Evolutionary conservation across 768 basidiomycete species (phyloP).

Genomic region (Podaxis rugospora): DNA sequence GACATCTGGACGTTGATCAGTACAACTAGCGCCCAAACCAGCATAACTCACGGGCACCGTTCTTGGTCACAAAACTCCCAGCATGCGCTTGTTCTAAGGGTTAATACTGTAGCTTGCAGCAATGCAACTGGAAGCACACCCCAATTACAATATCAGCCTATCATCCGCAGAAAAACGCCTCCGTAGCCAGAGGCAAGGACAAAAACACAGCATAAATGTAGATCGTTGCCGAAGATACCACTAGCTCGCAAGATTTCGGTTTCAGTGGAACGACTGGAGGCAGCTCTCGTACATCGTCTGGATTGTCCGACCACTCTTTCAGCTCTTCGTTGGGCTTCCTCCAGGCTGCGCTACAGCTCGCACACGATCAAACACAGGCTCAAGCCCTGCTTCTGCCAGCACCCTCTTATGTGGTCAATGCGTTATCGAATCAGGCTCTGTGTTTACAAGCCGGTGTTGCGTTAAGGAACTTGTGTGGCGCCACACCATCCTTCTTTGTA

Average conservation of each 20-base stretch:
- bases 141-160: neutral
- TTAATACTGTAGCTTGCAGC: neutral
- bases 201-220: neutral
- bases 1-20: neutral
- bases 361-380: conserved; percentile 24
- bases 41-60: neutral
- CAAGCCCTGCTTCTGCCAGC: conserved; percentile 51
- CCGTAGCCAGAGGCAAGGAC: neutral
- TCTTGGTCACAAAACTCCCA: neutral
- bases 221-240: conserved; percentile 38
- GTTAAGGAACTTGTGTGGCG: conserved; percentile 83
- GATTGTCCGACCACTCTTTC: conserved; percentile 41
- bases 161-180: neutral
- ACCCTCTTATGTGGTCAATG: conserved; percentile 65
- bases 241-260: conserved; percentile 38
- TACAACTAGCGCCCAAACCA: neutral
- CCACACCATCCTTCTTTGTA: conserved; percentile 29
- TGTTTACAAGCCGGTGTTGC: conserved; percentile 76
- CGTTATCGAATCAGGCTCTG: conserved; percentile 59
- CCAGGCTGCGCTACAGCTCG: conserved; percentile 44
- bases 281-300: conserved; percentile 26
- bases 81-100: neutral
- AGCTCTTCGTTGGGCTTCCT: conserved; percentile 67
- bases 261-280: conserved; percentile 26
- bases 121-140: neutral